Conservation (phyloP, 2,329 filamentous ascomycete species). For the Onygenales sp. region DNA sequence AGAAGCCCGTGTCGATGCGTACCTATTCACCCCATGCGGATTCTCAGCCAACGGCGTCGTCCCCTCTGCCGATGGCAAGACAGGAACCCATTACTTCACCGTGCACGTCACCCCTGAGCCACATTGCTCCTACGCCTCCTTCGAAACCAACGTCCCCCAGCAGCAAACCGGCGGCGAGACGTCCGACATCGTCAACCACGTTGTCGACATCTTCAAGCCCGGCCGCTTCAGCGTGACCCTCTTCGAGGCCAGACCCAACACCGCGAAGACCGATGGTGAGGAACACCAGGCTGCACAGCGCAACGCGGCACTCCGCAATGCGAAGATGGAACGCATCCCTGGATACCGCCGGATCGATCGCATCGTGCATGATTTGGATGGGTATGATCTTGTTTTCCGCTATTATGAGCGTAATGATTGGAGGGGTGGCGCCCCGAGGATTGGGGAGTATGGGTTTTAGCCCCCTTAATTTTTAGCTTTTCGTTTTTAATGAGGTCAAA, state of each 20-base stretch:
- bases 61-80: conserved; percentile 55
- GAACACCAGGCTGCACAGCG: conserved; percentile 16
- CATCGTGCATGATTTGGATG: conserved; percentile 94
- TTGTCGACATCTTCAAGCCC: conserved; percentile 91
- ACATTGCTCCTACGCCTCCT: conserved; percentile 93
- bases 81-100: conserved; percentile 81
- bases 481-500: too few species aligned
- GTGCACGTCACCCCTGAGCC: conserved; percentile 97
- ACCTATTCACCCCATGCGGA: conserved; percentile 91
- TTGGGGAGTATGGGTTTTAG: conserved; percentile 43
- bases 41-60: conserved; percentile 96
- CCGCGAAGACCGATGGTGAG: neutral
- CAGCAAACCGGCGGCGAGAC: conserved; percentile 81
- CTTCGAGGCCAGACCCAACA: conserved; percentile 63
- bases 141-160: conserved; percentile 94
- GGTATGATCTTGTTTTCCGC: conserved; percentile 91
- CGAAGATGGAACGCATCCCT: conserved; percentile 64
- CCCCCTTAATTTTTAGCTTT: neutral
- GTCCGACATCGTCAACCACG: conserved; percentile 82
- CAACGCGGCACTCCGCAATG: conserved; percentile 33
- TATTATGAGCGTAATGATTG: conserved; percentile 91
- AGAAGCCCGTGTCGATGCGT: conserved; percentile 87
- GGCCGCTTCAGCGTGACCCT: conserved; percentile 96
- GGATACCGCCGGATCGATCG: conserved; percentile 87
- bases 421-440: conserved; percentile 53